These are phyloP conservation scores for Fraxinus sp. DNA, from an alignment of 305 asterid genomes.

Conservation along the genomic window DNA sequence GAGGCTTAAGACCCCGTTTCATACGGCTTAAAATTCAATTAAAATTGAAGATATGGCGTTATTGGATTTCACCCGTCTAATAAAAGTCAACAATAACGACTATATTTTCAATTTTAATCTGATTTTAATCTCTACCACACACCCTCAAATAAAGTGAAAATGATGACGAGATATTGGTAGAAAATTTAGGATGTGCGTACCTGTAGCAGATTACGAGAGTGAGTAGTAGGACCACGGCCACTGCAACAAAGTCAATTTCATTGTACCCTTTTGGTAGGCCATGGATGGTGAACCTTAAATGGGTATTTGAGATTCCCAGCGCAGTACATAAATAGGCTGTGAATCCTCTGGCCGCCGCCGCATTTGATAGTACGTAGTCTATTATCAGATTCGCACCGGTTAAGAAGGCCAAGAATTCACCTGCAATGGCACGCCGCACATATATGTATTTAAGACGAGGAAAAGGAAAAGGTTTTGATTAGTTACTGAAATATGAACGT, in stretches of 20 bases:
- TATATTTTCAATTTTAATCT: no score
- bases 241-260: conserved; percentile 75
- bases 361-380: conserved; percentile 87
- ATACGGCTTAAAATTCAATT: no score
- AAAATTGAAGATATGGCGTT: no score
- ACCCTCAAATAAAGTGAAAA: not conserved
- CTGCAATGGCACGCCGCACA: conserved; percentile 24
- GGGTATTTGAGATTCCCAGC: conserved; percentile 47
- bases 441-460: not conserved
- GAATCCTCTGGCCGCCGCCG: conserved; percentile 89
- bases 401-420: conserved; percentile 74
- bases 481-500: not conserved
- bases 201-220: conserved; percentile 84
- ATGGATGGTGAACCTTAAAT: conserved; percentile 49
- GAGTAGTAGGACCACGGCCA: conserved; percentile 60
- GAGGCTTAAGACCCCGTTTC: no score
- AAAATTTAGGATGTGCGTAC: conserved; percentile 32
- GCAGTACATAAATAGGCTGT: conserved; percentile 75
- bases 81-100: no score
- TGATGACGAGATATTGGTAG: not conserved
- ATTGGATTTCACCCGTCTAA: no score
- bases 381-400: conserved; percentile 81
- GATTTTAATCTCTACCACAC: no score
- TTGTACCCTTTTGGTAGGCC: conserved; percentile 74
- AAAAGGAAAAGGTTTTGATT: not conserved